These are phyloP conservation scores for Komagataella pastoris DNA, from an alignment of 805 yeast genomes.

Conservation along the genomic window DNA sequence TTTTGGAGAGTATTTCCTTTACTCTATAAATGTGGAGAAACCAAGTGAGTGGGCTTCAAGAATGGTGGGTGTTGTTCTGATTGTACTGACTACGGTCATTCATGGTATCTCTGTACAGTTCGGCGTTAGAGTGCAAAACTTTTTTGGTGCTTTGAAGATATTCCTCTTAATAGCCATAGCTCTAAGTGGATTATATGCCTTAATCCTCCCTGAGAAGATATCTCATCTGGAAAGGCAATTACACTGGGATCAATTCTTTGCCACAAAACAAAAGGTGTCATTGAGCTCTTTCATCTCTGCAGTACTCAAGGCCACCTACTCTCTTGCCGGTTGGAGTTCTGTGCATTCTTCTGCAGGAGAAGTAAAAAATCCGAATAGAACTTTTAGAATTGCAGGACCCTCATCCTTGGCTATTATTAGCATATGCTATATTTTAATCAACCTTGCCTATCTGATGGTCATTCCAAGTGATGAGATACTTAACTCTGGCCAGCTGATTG, in stretches of 20 bases:
- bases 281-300: conserved; percentile 33
- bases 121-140: conserved; percentile 50
- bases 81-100: conserved; percentile 22
- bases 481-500: conserved; percentile 33
- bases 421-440: conserved; percentile 31
- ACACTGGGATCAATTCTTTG: conserved; percentile 15
- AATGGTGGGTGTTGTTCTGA: conserved; percentile 25
- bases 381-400: conserved; percentile 42
- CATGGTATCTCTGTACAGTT: conserved; percentile 48
- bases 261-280: conserved; percentile 12
- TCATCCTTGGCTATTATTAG: conserved; percentile 27
- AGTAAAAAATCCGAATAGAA: conserved; percentile 35
- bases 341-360: conserved; percentile 43
- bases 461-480: conserved; percentile 33
- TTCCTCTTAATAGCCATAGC: conserved; percentile 39
- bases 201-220: conserved; percentile 30
- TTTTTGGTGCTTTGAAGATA: conserved; percentile 50
- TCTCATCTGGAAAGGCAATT: conserved; percentile 32
- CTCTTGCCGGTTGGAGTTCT: conserved; percentile 42
- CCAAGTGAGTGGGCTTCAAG: conserved; percentile 24
- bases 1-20: conserved; percentile 39
- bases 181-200: conserved; percentile 42
- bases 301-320: conserved; percentile 35
- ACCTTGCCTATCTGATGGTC: conserved; percentile 35
- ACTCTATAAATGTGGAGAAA: conserved; percentile 26